These are phyloP conservation scores for Nitzschia inconspicua DNA, from an alignment of 108 stramenopile species.

Conservation along the genomic window DNA sequence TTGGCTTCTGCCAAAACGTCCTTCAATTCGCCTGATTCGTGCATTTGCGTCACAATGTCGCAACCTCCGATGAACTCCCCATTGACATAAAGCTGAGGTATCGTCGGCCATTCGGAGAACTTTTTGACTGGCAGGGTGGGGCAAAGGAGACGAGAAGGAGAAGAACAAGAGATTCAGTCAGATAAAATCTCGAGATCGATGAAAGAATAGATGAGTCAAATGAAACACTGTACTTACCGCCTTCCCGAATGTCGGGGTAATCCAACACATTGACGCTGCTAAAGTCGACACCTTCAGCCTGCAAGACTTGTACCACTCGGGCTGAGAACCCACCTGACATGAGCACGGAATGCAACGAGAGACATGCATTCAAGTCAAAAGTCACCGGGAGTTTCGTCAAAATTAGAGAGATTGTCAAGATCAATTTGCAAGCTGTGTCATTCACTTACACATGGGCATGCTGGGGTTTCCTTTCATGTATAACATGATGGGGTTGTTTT, in stretches of 20 bases:
- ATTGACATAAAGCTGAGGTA: conserved; percentile 93
- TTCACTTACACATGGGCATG: conserved; percentile 87
- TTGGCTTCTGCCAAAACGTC: conserved; percentile 68
- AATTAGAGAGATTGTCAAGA: too few species aligned
- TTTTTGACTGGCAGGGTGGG: conserved; percentile 22
- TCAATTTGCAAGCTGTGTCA: too few species aligned
- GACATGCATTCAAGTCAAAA: too few species aligned
- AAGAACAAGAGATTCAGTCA: background rate
- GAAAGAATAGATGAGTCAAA: too few species aligned
- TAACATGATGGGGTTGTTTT: conserved; percentile 88
- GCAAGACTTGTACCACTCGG: conserved; percentile 84
- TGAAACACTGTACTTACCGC: conserved; percentile 94
- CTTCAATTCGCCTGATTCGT: conserved; percentile 87
- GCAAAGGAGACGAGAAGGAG: conserved; percentile 14
- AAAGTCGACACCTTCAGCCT: conserved; percentile 90
- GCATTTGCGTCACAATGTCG: conserved; percentile 91
- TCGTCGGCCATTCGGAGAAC: conserved; percentile 15
- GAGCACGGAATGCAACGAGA: too few species aligned
- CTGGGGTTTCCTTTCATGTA: conserved; percentile 99
- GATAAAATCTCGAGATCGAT: conserved; percentile 17
- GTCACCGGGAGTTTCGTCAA: too few species aligned
- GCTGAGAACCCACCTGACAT: conserved; percentile 87
- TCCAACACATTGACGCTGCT: conserved; percentile 96
- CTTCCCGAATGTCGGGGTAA: conserved; percentile 94
- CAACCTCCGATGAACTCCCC: conserved; percentile 97